Base-by-base conservation (phyloP, 1,139 yeast genomes). In the Candida sojae region DNA sequence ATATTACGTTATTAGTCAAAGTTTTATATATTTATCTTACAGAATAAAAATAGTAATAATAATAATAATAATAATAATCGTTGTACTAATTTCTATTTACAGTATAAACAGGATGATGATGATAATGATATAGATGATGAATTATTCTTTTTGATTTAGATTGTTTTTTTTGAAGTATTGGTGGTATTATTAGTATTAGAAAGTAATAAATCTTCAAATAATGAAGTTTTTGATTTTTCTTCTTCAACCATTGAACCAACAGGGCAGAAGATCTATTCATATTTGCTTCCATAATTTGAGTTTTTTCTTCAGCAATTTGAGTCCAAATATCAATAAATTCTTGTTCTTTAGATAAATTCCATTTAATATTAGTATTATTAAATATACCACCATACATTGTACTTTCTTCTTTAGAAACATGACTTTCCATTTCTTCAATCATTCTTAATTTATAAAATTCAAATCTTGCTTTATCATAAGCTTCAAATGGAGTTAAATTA, bases 401-500 rank as follows among this genome's bases (percentile, higher is more conserved):
- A 12, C 92, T 83, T 66, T 93, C 97, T 75, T 93, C 99, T 52
- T 76, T 77, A 4, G 91, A 81, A 4, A 93, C 86, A 47, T 84
- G 83, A 49, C 81, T 77, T 60, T 84, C 86, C 57, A 89, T 75
- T 62, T 92, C 97, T 62, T 89, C 89, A 53, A 85, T 83, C 79
- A 91, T 88, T 64, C 97, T 82, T 51, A 89, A 74, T 56, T 86
- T 79, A 67, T 93, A 93, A 63, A 89, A 93, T 67, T 95, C 98
- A 56, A 81, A 83, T 57, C 97, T 78, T 3, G 99, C 92, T 58
- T 80, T 80, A 61, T 89, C 95, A 62, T 93, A 93, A 0, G 97
- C 96, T 30, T 82, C 82, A 49, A 73, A 68, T 29, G 71, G 63
- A 25, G 68, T 61, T 17, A 30, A 26, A 12, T 17, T 17, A 17